Evolutionary conservation across 2,329 filamentous ascomycete species (phyloP), one percentile per base, ranked within the genome.

Genomic region (Aspergillus sojae): DNA sequence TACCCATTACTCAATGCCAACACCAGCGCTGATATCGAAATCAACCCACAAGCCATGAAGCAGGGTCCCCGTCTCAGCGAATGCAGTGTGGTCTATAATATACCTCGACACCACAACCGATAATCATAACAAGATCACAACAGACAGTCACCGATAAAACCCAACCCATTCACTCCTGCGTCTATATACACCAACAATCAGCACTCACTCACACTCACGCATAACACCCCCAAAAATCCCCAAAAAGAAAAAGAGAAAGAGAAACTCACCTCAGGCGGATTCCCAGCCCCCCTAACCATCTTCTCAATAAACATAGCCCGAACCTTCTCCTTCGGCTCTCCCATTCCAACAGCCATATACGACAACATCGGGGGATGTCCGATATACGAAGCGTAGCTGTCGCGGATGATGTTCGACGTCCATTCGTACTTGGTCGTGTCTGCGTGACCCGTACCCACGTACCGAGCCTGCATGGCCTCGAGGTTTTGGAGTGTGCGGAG

Each of bases 401-500:
- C 95, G 77, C 95, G 93, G 76, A 93, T 88, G 75, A 98, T 94
- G 82, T 98, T 99, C 64, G 91, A 94, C 57, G 91, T 91, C 93
- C 94, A 99, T 81, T 99, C 95, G 89, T 95, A 95, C 79, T 93
- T 96, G 30, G 93, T 96, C 16, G 94, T 98, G 82, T 99, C 95
- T 50, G 94, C 92, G 79, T 97, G 94, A 28, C 95, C 95, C 4
- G 95, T 98, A 71, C 95, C 95, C 73, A 99, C 86, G 83, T 95
- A 97, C 74, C 96, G 96, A 74, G 94, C 90, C 81, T 99, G 95
- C 21, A 98, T 91, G 68, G 93, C 90, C 81, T 99, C 95, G 76
- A 99, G 94, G 79, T 99, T 95, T 81, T 99, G 95, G 72, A 97
- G 92, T 11, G 93, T 95, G 77, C 95, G 94, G 69, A 99, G 91